Evolutionary conservation across 2,329 filamentous ascomycete genomes (phyloP), one percentile per base, ranked within the genome.

Genomic region (Westerdykella aurantiaca): DNA sequence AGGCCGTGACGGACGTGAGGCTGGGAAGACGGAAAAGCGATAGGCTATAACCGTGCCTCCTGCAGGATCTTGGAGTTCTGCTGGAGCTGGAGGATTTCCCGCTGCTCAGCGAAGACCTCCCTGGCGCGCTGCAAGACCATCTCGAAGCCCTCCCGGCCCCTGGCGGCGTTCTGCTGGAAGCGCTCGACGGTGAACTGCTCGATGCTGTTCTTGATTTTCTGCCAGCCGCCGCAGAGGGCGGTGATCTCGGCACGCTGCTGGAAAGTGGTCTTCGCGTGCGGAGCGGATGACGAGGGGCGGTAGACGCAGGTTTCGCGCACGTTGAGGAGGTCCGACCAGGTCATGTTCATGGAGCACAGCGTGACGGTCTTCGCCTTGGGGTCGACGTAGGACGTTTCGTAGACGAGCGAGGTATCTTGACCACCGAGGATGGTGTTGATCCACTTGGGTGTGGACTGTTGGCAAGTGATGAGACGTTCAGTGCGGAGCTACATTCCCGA

Each of bases 291-390:
- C 50, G 52, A 69, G 0, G 88, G 89, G 55, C 78, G 77, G 72
- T 97, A 97, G 44, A 86, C 75, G 51, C 96, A 90, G 14, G 91
- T 96, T 74, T 98, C 93, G 67, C 90, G 86, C 37, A 96, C 89
- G 61, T 80, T 88, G 65, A 97, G 77, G 42, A 98, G 79, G 61
- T 97, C 95, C 51, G 82, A 85, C 80, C 82, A 93, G 6, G 93
- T 97, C 65, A 98, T 76, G 72, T 98, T 98, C 66, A 88, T 88
- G 54, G 87, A 93, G 67, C 90, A 89, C 86, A 98, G 95, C 49
- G 90, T 97, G 62, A 98, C 88, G 52, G 87, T 94, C 71, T 90
- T 88, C 49, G 77, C 75, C 34, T 69, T 62, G 1, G 88, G 88
- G 69, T 97, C 88, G 63, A 98, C 91, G 69, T 97, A 97, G 46